Base-by-base conservation (phyloP, 768 basidiomycete species). In the Hypholoma sublateritium region DNA sequence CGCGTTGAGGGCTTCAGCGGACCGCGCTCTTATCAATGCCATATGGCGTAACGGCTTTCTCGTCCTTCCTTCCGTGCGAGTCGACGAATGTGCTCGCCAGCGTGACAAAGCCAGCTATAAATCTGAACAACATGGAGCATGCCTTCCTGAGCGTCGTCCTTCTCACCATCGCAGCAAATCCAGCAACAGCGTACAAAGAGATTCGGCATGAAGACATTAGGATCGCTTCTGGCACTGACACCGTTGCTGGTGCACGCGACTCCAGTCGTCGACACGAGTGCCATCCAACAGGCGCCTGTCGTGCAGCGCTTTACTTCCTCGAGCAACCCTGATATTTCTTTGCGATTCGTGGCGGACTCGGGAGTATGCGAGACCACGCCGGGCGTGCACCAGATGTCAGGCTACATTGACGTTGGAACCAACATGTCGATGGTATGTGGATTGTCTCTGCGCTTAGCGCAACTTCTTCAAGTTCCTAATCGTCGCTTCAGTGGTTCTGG, bases 341-440 rank as follows among this genome's bases (percentile, higher is more conserved):
- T 86, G 4, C 77, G 81, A 8, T 85, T 78, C 67, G 76, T 86
- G 16, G 69, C 74, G 4, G 76, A 87, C 60, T 86, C 86, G 1
- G 85, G 84, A 0, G 73, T 87, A 4, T 87, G 86, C 60, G 86
- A 88, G 65, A 86, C 85, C 8, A 86, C 86, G 0, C 80, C 84
- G 0, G 80, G 79, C 0, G 84, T 87, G 1, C 67, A 70, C 16
- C 85, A 86, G 61, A 73, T 83, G 39, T 86, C 84, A 0, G 87
- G 87, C 1, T 89, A 87, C 63, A 71, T 85, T 6, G 79, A 86
- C 37, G 69, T 88, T 24, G 82, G 79, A 9, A 71, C 62, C 12
- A 80, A 83, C 50, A 84, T 82, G 78, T 84, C 82, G 0, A 81
- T 84, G 80, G 84, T 84, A 16, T n/a, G 17, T 14, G 16, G n/a